These are phyloP conservation scores for Rhinocladiella similis DNA, from an alignment of 2,329 filamentous ascomycete species.

Conservation along the genomic window DNA sequence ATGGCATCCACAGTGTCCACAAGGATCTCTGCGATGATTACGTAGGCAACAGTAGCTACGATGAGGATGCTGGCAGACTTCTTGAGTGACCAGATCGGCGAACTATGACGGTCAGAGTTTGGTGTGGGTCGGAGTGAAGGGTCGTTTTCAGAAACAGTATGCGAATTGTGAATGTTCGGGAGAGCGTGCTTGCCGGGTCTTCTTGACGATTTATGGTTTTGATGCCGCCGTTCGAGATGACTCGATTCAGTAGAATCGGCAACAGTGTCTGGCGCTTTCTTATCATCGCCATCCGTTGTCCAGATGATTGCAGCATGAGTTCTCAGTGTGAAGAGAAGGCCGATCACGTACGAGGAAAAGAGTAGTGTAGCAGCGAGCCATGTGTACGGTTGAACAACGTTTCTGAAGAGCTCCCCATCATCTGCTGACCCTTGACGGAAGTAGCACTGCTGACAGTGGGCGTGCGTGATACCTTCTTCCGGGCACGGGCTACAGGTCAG, in stretches of 20 bases:
- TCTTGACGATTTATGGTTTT: no score
- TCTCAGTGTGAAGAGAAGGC: constrained; percentile 89
- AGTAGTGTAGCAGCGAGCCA: constrained; percentile 82
- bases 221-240: no score
- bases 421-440: constrained; percentile 85
- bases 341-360: constrained; percentile 91
- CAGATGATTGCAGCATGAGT: constrained; percentile 97
- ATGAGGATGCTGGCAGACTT: constrained; percentile 91
- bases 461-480: constrained; percentile 54
- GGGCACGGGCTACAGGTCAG: constrained; percentile 78
- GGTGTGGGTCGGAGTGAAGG: no score
- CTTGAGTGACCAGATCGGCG: constrained; percentile 90
- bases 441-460: constrained; percentile 91
- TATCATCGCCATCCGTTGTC: constrained; percentile 81
- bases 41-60: constrained; percentile 85
- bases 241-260: no score
- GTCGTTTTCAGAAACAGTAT: no score
- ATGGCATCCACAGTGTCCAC: constrained; percentile 98
- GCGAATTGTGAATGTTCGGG: no score
- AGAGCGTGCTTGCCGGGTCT: no score
- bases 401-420: constrained; percentile 87
- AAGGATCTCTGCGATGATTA: constrained; percentile 91
- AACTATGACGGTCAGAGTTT: no score
- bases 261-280: no score
- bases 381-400: constrained; percentile 90